phyloP scores from a whole-genome alignment of 1,284 basidiomycete genomes.

The Ganoderma boninense region DNA sequence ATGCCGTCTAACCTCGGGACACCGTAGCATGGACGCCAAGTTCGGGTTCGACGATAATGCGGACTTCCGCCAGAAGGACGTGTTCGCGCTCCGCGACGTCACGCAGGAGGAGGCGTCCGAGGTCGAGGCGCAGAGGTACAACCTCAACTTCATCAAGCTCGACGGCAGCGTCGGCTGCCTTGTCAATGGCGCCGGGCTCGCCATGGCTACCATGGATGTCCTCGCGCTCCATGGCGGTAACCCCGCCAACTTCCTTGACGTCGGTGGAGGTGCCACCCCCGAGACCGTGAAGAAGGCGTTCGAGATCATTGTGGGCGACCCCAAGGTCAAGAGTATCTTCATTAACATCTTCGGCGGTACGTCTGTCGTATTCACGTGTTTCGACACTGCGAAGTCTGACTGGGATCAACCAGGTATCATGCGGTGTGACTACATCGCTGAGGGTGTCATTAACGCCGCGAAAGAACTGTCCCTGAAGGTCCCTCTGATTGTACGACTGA shows the following conservation, averaged over 20 bases:
- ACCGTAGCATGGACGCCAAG: conserved; percentile 96
- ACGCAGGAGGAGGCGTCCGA: conserved; percentile 98
- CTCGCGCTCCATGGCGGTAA: conserved; percentile 94
- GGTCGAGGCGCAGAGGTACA: conserved; percentile 94
- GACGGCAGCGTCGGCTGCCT: conserved; percentile 98
- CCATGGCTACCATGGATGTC: conserved; percentile 99
- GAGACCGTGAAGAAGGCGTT: conserved; percentile 99
- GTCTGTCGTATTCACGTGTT: neutral
- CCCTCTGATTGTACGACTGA: conserved; percentile 93
- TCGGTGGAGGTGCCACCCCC: conserved; percentile 97
- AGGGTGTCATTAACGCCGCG: conserved; percentile 98
- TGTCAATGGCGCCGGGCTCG: conserved; percentile 98
- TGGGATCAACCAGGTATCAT: conserved; percentile 78
- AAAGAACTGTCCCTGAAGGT: conserved; percentile 89
- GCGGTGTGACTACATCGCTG: conserved; percentile 97
- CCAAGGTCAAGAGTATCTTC: conserved; percentile 97
- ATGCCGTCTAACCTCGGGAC: conserved; percentile 3
- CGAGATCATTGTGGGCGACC: conserved; percentile 91
- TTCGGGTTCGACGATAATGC: conserved; percentile 99
- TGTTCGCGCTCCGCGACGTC: conserved; percentile 91
- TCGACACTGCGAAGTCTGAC: neutral
- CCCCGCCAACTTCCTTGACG: conserved; percentile 98
- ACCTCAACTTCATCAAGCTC: conserved; percentile 99
- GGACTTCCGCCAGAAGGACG: conserved; percentile 94
- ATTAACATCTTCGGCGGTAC: conserved; percentile 95